A percentile compares a stretch with the other conserved stretches of the same genome.
phyloP scores from a whole-genome alignment of 192 early-diverging fungal species.

The Coemansia erecta region DNA sequence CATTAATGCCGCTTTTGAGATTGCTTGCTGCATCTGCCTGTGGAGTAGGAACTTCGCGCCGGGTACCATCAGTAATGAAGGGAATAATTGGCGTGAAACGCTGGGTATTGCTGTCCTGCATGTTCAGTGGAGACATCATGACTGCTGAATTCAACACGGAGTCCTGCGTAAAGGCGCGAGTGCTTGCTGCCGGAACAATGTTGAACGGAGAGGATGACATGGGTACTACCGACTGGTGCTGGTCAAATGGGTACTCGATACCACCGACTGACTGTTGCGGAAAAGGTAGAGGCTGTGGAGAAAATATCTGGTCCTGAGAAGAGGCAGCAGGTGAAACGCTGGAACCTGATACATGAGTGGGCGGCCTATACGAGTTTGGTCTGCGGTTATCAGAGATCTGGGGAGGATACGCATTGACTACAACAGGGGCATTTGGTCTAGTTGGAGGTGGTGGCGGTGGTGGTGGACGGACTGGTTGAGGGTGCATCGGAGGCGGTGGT shows the following conservation, averaged over 20 bases:
- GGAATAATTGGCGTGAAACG: conserved; percentile 32
- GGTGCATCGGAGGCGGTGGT: neutral
- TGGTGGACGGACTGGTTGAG: neutral
- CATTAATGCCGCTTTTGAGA: conserved; percentile 16
- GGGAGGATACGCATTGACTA: neutral
- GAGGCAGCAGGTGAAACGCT: neutral
- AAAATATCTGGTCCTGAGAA: neutral
- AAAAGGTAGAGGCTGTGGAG: neutral
- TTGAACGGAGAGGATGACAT: conserved; percentile 6
- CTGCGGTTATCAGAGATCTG: too few relatives aligned
- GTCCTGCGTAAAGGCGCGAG: neutral
- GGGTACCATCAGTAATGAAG: conserved; percentile 35
- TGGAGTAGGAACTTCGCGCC: conserved; percentile 16
- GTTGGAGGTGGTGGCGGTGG: conserved; percentile 1
- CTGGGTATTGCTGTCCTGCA: conserved; percentile 12
- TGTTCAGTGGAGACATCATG: conserved; percentile 1
- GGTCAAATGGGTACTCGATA: neutral
- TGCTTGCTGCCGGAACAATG: conserved; percentile 1
- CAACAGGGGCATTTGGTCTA: neutral
- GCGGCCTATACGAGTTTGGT: too few relatives aligned
- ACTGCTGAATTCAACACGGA: neutral
- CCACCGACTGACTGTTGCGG: neutral
- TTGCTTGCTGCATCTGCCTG: neutral
- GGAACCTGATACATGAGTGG: neutral
- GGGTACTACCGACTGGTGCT: neutral